Base-by-base conservation (phyloP, 495 filamentous ascomycete genomes). In the Cairneyella variabilis region DNA sequence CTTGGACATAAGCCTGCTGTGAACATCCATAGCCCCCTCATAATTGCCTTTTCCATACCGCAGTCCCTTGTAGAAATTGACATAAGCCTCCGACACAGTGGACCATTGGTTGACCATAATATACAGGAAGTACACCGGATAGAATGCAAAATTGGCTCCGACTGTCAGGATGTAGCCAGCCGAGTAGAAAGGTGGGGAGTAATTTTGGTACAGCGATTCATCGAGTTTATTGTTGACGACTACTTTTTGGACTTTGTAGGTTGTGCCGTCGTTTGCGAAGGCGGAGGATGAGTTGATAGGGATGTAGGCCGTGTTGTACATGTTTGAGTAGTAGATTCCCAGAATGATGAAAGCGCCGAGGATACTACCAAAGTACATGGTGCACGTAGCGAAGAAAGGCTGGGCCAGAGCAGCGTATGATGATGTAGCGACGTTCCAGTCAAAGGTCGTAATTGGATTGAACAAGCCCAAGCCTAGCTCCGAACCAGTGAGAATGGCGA, bases 401-500 rank as follows among this genome's bases (percentile, higher is more conserved):
- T 60, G 56, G 2, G 66, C 57, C 3, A 71, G 59, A 0, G 68
- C 65, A 9, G 60, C 65, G 43, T 66, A 68, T 12, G 47, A 51
- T 4, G 54, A 46, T 10, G 77, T 71, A 37, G 83, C 73, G 30
- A 78, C 77, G 36, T 79, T 83, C 83, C 83, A 86, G 65, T 84
- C 80, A 51, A 84, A 82, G 4, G 79, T 83, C 9, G 54, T 45
- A 40, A 83, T 73, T 7, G 80, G 80, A 23, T 57, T 57, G n/a
- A 83, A 58, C 28, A 84, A 48, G 0, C 77, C 81, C 17, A 89
- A 58, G 0, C 85, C 85, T 1, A 83, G 81, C 12, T 59, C 64
- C 44, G 78, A 78, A 0, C 85, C 84, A 62, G 86, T 86, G 9
- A 89, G 56, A 59, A 86, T 82, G 46, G 85, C 86, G 21, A 87